Evolutionary conservation across 1,139 yeast species (phyloP).

Genomic region (Torulaspora globosa): DNA sequence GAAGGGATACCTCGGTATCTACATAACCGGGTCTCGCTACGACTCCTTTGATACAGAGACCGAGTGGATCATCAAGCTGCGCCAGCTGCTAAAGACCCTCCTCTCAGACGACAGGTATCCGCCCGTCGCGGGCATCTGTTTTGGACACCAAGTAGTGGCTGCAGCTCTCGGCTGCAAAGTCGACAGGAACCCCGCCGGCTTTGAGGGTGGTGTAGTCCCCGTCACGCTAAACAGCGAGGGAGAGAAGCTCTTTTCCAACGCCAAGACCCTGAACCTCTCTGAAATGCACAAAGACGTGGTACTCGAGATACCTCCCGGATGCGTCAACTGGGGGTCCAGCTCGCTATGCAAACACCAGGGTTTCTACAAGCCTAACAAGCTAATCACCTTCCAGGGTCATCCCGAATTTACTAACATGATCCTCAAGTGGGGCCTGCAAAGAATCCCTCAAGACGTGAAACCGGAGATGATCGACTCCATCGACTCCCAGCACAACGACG

Average conservation of each 20-base stretch:
- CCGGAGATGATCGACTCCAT: neutral
- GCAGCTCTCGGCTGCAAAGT: constrained; percentile 61
- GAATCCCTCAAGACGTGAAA: constrained; percentile 4
- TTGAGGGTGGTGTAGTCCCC: constrained; percentile 66
- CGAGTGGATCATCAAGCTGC: constrained; percentile 46
- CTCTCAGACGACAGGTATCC: constrained; percentile 21
- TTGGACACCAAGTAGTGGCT: constrained; percentile 80
- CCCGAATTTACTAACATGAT: constrained; percentile 63
- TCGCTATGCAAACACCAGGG: constrained; percentile 61
- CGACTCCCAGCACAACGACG: constrained; percentile 3
- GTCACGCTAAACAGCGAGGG: constrained; percentile 46
- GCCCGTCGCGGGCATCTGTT: constrained; percentile 68
- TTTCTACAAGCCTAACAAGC: constrained; percentile 42
- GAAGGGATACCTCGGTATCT: constrained; percentile 36
- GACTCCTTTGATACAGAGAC: constrained; percentile 47
- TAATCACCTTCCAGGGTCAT: constrained; percentile 81
- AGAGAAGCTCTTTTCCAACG: constrained; percentile 37
- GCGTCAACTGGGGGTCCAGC: constrained; percentile 50
- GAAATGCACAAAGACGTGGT: constrained; percentile 76
- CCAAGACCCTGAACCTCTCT: constrained; percentile 42
- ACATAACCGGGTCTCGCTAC: constrained; percentile 53
- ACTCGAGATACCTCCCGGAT: constrained; percentile 44
- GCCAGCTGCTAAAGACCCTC: constrained; percentile 37
- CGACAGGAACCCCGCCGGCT: constrained; percentile 55
- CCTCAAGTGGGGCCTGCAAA: constrained; percentile 9